Evolutionary conservation across 306 rosid species (phyloP), one percentile per base, ranked within the genome.

Genomic region (Acmispon strigosus): DNA sequence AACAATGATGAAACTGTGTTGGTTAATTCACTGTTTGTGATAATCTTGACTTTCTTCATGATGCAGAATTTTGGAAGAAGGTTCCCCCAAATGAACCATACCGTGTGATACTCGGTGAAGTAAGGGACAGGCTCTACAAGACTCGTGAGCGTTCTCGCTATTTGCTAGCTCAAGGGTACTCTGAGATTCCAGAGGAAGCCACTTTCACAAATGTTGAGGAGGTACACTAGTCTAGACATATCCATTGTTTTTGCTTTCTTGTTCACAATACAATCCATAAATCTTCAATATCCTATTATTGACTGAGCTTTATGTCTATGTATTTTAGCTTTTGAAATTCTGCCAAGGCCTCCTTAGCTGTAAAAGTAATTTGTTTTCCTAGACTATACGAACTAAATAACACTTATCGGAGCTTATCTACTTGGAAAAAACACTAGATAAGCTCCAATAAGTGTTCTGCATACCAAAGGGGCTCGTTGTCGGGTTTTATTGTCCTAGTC

Each of bases 121-220:
- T 95, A 62, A 87, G 99, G 76, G 97, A 95, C 62, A 95, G 84
- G 88, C 99, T 95, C 32, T 95, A 95, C 75, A 84, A 88, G 50
- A 95, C 99, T 10, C 99, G 99, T 22, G 99, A 95, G 64, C 96
- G 96, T 15, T 86, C 96, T 69, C 99, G 99, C 65, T 86, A 89
- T 83, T 73, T 95, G 75, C 84, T 95, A 39, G 85, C 96, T 66
- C 52, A 79, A 53, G 99, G 99, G 5, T 63, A 81, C 76, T 95
- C 96, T 49, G 99, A 95, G 15, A 89, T 95, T 75, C 91, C 99
- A 2, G 99, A 91, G 84, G 99, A 91, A 42, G 87, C 89, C 67
- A 74, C 96, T 54, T 89, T 91, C 82, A 84, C 91, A 63, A 79
- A 82, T 82, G 87, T 91, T 67, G 99, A 95, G 78, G 75, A 91